Evolutionary conservation across 2,329 filamentous ascomycete species (phyloP), one percentile per base, ranked within the genome.

Genomic region (Geosmithia putterillii): DNA sequence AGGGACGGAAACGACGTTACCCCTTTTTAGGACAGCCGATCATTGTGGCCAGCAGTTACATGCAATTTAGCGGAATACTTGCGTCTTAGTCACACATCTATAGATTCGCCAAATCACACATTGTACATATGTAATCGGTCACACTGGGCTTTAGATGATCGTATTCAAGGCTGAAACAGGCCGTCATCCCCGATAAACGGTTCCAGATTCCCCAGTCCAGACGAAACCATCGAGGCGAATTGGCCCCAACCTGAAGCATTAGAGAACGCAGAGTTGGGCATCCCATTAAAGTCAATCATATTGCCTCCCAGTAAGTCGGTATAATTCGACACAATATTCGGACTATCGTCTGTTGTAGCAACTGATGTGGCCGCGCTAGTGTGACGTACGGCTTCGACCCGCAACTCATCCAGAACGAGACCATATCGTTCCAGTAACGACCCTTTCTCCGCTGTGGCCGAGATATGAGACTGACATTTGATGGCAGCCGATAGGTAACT

Each of bases 371-470:
- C 38, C 14, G 38, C 38, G 15, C 28, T 32, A 12, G 36, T 38
- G 9, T 18, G 17, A 3, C 17, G 17, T 38, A 21, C 20, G 18
- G 36, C 43, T 37, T 58, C 56, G 2, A 52, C 40, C 2, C 54
- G 51, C 15, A 57, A 41, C 38, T 67, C 63, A 19, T 66, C 58
- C 0, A 69, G 50, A 1, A 69, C 63, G 15, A 68, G 52, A 1
- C 59, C 58, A 42, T 68, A 69, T 18, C 67, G 52, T 38, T 65
- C 56, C 1, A 58, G 54, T 7, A 68, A 54, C 0, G 65, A 67
- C 1, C 61, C 62, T 6, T 55, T 54, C 2, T 57, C 57, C 0
- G 62, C 63, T 32, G 62, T 58, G 2, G 50, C 52, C 0, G 60
- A 52, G 6, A 70, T 58, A 40, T 67, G 62, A 1, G 48, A 44